These are phyloP conservation scores for Lotus japonicus DNA, from an alignment of 306 rosid genomes.

Conservation along the genomic window DNA sequence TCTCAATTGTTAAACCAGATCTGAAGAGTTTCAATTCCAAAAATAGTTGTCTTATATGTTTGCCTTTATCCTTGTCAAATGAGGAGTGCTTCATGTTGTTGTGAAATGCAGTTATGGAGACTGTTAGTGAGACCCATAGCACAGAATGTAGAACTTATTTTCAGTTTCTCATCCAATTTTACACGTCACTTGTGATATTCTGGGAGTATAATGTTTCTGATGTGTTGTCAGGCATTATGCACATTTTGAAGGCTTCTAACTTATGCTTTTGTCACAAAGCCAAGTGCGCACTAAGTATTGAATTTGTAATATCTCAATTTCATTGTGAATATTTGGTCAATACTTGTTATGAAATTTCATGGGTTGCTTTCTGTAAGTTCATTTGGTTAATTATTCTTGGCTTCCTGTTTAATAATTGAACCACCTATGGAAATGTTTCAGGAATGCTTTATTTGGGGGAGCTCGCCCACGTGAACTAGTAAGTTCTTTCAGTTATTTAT, in stretches of 20 bases:
- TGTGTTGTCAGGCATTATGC: background rate
- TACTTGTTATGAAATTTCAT: background rate
- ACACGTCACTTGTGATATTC: background rate
- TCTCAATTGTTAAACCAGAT: background rate
- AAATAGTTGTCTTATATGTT: background rate
- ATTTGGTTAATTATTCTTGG: background rate
- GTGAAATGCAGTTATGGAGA: background rate
- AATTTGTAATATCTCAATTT: background rate
- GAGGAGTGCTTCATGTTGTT: background rate
- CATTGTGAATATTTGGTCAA: background rate
- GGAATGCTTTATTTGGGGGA: slow-evolving; percentile 89
- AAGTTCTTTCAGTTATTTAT: slow-evolving; percentile 22
- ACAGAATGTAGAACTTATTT: background rate
- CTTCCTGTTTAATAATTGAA: slow-evolving; percentile 15
- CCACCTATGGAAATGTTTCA: slow-evolving; percentile 37
- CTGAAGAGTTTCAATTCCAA: background rate
- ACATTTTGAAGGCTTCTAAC: background rate
- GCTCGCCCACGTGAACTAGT: slow-evolving; percentile 98
- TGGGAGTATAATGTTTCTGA: background rate
- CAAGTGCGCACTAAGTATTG: background rate
- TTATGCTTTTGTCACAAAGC: background rate
- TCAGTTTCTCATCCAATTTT: background rate
- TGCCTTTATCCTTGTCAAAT: background rate
- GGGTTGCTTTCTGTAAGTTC: slow-evolving; percentile 12
- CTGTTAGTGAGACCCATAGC: background rate